Evolutionary conservation across 1,139 yeast species (phyloP), one percentile per base, ranked within the genome.

Genomic region (Citeromyces hawaiiensis): DNA sequence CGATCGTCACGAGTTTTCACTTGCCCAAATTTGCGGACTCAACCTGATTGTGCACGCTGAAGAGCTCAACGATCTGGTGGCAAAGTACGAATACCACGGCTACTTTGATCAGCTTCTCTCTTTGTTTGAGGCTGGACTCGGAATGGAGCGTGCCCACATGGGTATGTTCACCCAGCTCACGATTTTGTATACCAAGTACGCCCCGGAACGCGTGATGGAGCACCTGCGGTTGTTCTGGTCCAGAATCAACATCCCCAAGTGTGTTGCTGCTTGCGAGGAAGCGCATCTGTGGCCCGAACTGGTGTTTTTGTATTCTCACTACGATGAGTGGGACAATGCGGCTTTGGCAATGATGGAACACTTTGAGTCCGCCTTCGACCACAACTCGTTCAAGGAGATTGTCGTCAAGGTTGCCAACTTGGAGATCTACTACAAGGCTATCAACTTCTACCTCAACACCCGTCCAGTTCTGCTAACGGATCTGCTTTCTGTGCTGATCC

Each of bases 281-380:
- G 94, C 95, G 25, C 98, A 93, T 55, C 69, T 91, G 55, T 93
- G 96, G 87, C 94, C 94, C 21, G 98, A 93, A 66, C 70, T 91
- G 54, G 87, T 91, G 43, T 91, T 93, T 76, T 70, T 91, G 58
- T 88, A 91, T 66, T 88, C 96, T 56, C 99, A 91, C 61, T 91
- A 91, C 59, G 98, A 91, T 59, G 98, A 93, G 66, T 93, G 96
- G 95, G 99, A 93, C 63, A 91, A 91, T 59, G 98, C 98, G 45
- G 91, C 96, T 35, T 72, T 91, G 60, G 80, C 96, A n/a, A 86
- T 91, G 91, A 91, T 91, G 68, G 96, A 91, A 60, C 87, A 77
- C 57, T 81, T 95, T 3, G 87, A 93, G 45, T 83, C 83, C 51
- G 91, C 96, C 14, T 88, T 91, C 56, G 98, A 93, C 52, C 98